Conservation (phyloP, 83 land plant genomes). For the Thuja plicata region DNA sequence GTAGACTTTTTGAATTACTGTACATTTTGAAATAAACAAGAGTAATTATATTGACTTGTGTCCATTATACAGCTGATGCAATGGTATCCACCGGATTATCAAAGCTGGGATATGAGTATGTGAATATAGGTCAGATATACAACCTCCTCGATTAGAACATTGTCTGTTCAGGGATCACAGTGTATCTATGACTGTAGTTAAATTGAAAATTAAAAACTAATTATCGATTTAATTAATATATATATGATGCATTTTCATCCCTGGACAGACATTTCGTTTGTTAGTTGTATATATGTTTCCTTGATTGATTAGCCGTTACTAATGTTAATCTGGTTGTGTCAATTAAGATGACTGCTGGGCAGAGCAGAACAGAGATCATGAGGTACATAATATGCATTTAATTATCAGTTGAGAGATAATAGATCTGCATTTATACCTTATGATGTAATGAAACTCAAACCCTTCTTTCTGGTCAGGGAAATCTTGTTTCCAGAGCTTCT, state of each 20-base stretch:
- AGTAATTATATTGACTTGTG: no score
- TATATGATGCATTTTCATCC: no score
- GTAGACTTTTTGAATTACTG: no score
- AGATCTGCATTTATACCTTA: background rate
- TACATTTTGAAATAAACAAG: no score
- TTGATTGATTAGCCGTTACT: background rate
- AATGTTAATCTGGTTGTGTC: slow-evolving; percentile 35
- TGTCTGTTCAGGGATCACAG: no score
- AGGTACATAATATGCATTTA: slow-evolving; percentile 12
- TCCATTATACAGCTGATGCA: slow-evolving; percentile 15
- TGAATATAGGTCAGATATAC: slow-evolving; percentile 7
- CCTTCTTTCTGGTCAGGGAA: slow-evolving; percentile 34
- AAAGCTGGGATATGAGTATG: slow-evolving; percentile 3
- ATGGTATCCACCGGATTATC: slow-evolving; percentile 8
- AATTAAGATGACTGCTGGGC: slow-evolving; percentile 40
- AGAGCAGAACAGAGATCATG: slow-evolving; percentile 33
- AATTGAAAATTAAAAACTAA: no score
- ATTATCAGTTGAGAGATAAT: background rate
- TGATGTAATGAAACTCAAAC: background rate
- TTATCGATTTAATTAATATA: no score
- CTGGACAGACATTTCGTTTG: no score
- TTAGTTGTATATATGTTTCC: background rate
- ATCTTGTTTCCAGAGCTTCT: slow-evolving; percentile 38
- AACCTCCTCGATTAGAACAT: no score
- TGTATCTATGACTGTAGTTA: no score